Conservation (phyloP, 2,329 filamentous ascomycete genomes). For the Fusarium praegraminearum region DNA sequence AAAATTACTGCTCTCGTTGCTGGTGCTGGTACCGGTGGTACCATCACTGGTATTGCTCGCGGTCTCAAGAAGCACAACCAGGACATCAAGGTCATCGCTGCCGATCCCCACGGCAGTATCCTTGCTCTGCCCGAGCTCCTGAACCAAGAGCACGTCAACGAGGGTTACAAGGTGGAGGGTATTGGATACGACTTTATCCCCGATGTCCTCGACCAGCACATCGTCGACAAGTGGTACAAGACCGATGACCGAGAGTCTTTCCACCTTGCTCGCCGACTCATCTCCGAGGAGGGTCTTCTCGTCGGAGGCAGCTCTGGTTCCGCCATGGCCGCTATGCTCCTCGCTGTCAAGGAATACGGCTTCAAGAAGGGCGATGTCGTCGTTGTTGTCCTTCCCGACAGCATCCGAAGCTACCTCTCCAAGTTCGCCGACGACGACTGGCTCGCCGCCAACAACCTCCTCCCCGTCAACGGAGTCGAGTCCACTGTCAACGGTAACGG, state of each 20-base stretch:
- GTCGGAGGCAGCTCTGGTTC: conserved; percentile 95
- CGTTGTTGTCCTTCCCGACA: conserved; percentile 93
- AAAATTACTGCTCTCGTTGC: conserved; percentile 87
- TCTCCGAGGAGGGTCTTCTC: conserved; percentile 92
- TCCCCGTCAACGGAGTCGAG: conserved; percentile 70
- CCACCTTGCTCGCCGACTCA: conserved; percentile 86
- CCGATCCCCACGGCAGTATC: conserved; percentile 92
- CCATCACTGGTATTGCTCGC: conserved; percentile 87
- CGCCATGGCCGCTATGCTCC: conserved; percentile 84
- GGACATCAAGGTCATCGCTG: conserved; percentile 88
- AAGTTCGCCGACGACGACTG: conserved; percentile 99
- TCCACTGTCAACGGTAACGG: conserved; percentile 56
- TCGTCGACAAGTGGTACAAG: conserved; percentile 97
- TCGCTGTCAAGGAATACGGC: conserved; percentile 80
- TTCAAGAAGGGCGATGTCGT: conserved; percentile 87
- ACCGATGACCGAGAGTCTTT: conserved; percentile 95
- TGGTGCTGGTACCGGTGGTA: conserved; percentile 94
- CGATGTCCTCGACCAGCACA: conserved; percentile 83
- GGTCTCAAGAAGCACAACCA: conserved; percentile 90
- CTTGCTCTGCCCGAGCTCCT: conserved; percentile 83
- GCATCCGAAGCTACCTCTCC: conserved; percentile 95
- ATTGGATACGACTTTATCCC: conserved; percentile 99
- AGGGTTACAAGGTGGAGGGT: conserved; percentile 96
- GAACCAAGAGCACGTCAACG: conserved; percentile 84
- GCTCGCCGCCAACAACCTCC: conserved; percentile 94